Evolutionary conservation across 106 monocot species (phyloP).

Genomic region (Triglochin maritima): DNA sequence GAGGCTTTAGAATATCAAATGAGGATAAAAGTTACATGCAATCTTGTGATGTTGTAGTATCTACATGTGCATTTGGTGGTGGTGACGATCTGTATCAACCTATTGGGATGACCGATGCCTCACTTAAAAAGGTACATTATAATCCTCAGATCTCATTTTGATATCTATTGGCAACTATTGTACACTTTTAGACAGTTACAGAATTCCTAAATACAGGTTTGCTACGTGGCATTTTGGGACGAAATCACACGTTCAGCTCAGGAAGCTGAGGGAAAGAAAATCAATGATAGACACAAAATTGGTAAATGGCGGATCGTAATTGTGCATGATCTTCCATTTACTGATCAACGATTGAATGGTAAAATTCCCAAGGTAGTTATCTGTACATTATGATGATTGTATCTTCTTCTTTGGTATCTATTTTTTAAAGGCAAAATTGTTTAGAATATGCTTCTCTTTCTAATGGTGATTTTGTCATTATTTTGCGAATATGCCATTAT

Average conservation of each 20-base stretch:
- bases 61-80: conserved; percentile 96
- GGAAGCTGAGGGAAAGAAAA: conserved; percentile 49
- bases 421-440: too few relatives aligned
- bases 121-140: conserved; percentile 48
- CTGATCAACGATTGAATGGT: conserved; percentile 94
- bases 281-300: conserved; percentile 49
- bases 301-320: conserved; percentile 89
- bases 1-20: conserved; percentile 69
- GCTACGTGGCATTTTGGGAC: conserved; percentile 98
- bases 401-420: not conserved
- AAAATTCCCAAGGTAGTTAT: conserved; percentile 82
- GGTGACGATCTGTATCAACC: conserved; percentile 96
- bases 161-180: not conserved
- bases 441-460: too few relatives aligned
- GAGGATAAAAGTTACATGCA: conserved; percentile 69
- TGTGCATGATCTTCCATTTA: conserved; percentile 79
- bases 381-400: not conserved
- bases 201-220: conserved; percentile 42
- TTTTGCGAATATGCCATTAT: too few relatives aligned
- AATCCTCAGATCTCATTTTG: not conserved
- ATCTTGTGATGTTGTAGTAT: conserved; percentile 70
- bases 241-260: conserved; percentile 72
- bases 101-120: conserved; percentile 81
- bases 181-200: not conserved
- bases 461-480: too few relatives aligned